These are phyloP conservation scores for Glebionis coronaria DNA, from an alignment of 129 eudicot genomes.

Conservation along the genomic window DNA sequence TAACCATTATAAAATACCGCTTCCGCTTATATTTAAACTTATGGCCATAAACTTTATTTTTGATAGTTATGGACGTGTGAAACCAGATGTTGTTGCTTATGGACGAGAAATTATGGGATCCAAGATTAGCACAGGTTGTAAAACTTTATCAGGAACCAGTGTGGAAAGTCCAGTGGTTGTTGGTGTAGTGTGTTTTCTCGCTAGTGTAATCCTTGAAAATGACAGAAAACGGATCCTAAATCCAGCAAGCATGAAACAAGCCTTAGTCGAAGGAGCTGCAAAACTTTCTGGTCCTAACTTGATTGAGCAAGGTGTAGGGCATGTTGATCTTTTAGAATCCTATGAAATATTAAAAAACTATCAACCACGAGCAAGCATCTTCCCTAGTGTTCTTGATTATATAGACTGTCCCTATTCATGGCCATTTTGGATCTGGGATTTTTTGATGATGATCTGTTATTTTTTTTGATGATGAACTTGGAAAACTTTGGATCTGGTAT, in stretches of 20 bases:
- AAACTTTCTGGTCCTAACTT: constrained; percentile 96
- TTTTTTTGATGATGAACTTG: no score
- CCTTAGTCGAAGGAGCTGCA: constrained; percentile 94
- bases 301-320: constrained; percentile 99
- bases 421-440: no score
- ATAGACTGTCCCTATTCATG: no score
- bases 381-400: no score
- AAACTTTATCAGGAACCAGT: constrained; percentile 89
- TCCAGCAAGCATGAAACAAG: constrained; percentile 99
- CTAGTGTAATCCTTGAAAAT: constrained; percentile 77
- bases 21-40: no score
- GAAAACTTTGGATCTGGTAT: no score
- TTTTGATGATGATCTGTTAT: no score
- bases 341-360: no score
- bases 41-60: neutral
- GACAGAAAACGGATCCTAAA: constrained; percentile 61
- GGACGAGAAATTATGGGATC: constrained; percentile 98
- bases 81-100: constrained; percentile 97
- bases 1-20: no score
- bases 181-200: constrained; percentile 94
- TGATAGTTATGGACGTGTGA: constrained; percentile 89
- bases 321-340: constrained; percentile 57
- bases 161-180: constrained; percentile 99
- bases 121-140: constrained; percentile 96
- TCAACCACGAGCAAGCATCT: no score